These are phyloP conservation scores for Botrytis deweyae DNA, from an alignment of 2,329 filamentous ascomycete genomes.

Conservation along the genomic window DNA sequence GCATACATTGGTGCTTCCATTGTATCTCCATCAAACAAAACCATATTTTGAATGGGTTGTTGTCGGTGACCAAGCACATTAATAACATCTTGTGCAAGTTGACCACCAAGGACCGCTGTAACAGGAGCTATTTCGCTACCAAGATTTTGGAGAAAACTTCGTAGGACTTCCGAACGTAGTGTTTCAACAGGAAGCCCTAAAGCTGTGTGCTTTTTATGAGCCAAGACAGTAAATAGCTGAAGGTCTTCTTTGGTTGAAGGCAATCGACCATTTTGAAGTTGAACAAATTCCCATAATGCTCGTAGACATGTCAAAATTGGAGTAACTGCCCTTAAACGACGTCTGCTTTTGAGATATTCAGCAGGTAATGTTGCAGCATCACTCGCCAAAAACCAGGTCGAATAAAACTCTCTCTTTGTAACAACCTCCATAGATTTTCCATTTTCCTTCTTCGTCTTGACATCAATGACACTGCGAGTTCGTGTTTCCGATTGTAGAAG, in stretches of 20 bases:
- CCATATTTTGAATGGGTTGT: slow-evolving; percentile 93
- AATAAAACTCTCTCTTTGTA: slow-evolving; percentile 88
- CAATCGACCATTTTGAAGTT: slow-evolving; percentile 53
- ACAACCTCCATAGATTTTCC: slow-evolving; percentile 78
- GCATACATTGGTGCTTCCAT: slow-evolving; percentile 79
- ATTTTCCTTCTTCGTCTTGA: slow-evolving; percentile 68
- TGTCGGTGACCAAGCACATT: slow-evolving; percentile 89
- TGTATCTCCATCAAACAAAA: slow-evolving; percentile 83
- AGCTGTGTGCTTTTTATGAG: slow-evolving; percentile 74
- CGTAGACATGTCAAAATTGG: slow-evolving; percentile 82
- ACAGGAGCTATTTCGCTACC: slow-evolving; percentile 83
- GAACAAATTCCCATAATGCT: slow-evolving; percentile 85
- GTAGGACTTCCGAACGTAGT: slow-evolving; percentile 68
- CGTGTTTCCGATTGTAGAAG: slow-evolving; percentile 64
- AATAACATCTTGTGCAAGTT: slow-evolving; percentile 94
- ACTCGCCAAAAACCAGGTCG: slow-evolving; percentile 79
- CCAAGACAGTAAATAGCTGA: slow-evolving; percentile 71
- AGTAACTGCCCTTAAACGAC: slow-evolving; percentile 73
- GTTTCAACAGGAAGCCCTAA: slow-evolving; percentile 68
- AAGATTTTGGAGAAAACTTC: slow-evolving; percentile 83
- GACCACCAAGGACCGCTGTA: slow-evolving; percentile 83
- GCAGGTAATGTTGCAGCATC: slow-evolving; percentile 69
- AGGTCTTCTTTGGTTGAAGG: slow-evolving; percentile 64
- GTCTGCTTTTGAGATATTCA: slow-evolving; percentile 67
- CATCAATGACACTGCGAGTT: slow-evolving; percentile 72